A percentile compares a stretch with the other conserved stretches of the same genome.
These are phyloP conservation scores for Penicillium ucsense DNA, from an alignment of 495 filamentous ascomycete species.

Conservation along the genomic window DNA sequence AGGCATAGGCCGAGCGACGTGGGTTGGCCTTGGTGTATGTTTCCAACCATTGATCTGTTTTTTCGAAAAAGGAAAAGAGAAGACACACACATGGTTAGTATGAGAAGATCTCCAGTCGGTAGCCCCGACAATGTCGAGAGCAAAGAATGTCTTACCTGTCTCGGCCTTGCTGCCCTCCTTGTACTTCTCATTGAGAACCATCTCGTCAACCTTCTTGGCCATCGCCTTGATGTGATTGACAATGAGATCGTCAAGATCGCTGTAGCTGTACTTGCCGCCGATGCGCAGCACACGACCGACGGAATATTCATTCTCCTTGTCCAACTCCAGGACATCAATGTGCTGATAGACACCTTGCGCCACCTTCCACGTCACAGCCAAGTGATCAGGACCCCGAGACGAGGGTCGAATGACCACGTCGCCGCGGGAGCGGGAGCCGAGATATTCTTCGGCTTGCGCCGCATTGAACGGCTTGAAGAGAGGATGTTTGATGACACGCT, in stretches of 20 bases:
- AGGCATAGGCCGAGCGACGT: slow-evolving; percentile 82
- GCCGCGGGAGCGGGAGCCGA: slow-evolving; percentile 72
- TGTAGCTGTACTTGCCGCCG: slow-evolving; percentile 79
- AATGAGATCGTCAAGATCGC: slow-evolving; percentile 93
- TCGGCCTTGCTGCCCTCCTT: slow-evolving; percentile 69
- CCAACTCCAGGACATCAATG: slow-evolving; percentile 90
- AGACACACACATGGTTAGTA: not conserved
- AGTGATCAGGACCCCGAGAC: slow-evolving; percentile 86
- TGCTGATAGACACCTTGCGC: slow-evolving; percentile 89
- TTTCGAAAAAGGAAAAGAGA: slow-evolving; percentile 12
- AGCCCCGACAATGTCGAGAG: slow-evolving; percentile 1
- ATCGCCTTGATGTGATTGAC: slow-evolving; percentile 95
- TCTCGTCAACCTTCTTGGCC: slow-evolving; percentile 95
- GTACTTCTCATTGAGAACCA: slow-evolving; percentile 87
- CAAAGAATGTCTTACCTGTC: slow-evolving; percentile 56
- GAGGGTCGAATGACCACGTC: slow-evolving; percentile 93
- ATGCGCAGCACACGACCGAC: slow-evolving; percentile 77
- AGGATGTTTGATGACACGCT: slow-evolving; percentile 94
- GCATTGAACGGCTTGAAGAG: slow-evolving; percentile 89
- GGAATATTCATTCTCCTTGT: slow-evolving; percentile 93
- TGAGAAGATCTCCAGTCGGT: not conserved
- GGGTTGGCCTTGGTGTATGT: slow-evolving; percentile 96
- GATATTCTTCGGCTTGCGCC: slow-evolving; percentile 85
- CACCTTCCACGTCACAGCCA: slow-evolving; percentile 98
- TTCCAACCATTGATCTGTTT: slow-evolving; percentile 80